phyloP scores from a whole-genome alignment of 2,329 filamentous ascomycete species.

The Sporothrix pseudoabietina region DNA sequence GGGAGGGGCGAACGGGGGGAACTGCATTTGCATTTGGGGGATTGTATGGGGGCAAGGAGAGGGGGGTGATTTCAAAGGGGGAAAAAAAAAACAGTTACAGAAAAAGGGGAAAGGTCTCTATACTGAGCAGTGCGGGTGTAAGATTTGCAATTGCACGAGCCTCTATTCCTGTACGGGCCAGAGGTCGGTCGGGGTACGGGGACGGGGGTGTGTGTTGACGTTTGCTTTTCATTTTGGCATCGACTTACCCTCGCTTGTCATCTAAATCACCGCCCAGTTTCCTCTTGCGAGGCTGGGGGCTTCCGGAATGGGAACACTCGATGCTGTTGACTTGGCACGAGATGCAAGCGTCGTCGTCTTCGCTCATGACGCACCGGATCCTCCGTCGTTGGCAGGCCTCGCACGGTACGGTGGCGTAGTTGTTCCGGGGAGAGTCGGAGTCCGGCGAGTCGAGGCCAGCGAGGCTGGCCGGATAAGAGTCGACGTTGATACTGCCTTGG shows the following conservation, averaged over 20 bases:
- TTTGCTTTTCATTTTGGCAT: background rate
- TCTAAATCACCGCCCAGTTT: conserved; percentile 70
- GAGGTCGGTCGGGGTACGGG: background rate
- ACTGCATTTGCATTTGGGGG: background rate
- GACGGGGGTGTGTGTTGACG: background rate
- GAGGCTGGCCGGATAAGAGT: conserved; percentile 54
- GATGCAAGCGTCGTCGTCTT: conserved; percentile 75
- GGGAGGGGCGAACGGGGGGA: conserved; percentile 22
- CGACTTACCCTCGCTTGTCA: conserved; percentile 66
- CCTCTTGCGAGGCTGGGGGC: conserved; percentile 76
- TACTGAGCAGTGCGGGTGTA: background rate
- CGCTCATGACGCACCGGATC: conserved; percentile 71
- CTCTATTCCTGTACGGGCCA: background rate
- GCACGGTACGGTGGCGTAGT: conserved; percentile 58
- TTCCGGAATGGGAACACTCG: conserved; percentile 76
- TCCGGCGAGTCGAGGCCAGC: conserved; percentile 57
- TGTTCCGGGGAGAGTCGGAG: conserved; percentile 49
- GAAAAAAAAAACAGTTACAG: background rate
- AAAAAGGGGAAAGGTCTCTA: background rate
- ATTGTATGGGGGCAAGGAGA: conserved; percentile 3
- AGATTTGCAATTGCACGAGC: conserved; percentile 17
- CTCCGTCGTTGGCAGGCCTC: conserved; percentile 75
- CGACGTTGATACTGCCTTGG: conserved; percentile 53
- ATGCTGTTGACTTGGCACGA: conserved; percentile 77
- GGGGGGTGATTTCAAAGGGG: background rate